Base-by-base conservation (phyloP, 2,329 filamentous ascomycete species). In the Colletotrichum noveboracense region DNA sequence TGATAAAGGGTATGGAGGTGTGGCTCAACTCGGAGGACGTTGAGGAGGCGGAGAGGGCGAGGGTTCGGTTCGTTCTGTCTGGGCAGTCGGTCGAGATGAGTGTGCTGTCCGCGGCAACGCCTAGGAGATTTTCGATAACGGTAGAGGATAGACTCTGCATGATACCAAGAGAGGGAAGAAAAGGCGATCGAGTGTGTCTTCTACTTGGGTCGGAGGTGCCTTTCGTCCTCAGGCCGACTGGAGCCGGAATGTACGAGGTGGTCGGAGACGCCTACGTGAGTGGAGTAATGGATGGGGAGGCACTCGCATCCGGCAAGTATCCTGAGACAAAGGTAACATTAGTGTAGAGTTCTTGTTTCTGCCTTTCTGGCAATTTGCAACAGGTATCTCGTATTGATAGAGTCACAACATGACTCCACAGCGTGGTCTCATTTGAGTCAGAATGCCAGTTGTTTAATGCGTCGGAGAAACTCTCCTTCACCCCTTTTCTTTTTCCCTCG, bases 261-360 rank as follows among this genome's bases (percentile, higher is more conserved):
- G 61, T 66, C n/a, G 71, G 71, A 24, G 71, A 71, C 7, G 58
- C 43, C 7, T 60, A 71, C 24, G 66, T 74, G 18, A 70, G 67
- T 66, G 71, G 67, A 6, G 38, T 66, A 5, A 74, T 71, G 71
- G 67, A 74, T 7, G 67, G 71, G 4, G 71, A 74, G 48, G 67
- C 58, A n/a, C 18, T 74, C 8, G 18, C 24, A 7, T 68, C 30
- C 21, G 38, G 65, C 21, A 60, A 12, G 12, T 56, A 73, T 55
- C 3, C 21, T 24, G n/a, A 36, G 26, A n/a, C 55, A 12, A 38
- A 69, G 10, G 32, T 73, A 7, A 14, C n/a, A 12, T 32, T 73
- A 9, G 36, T 38, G 38, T 73, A 60, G 52, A 14, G 13, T 1
- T 58, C 24, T 28, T 26, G 16, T 16, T 58, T 26, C 55, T 21